Evolutionary conservation across 2,329 filamentous ascomycete genomes (phyloP).

Genomic region (Lasiodiplodia citricola): DNA sequence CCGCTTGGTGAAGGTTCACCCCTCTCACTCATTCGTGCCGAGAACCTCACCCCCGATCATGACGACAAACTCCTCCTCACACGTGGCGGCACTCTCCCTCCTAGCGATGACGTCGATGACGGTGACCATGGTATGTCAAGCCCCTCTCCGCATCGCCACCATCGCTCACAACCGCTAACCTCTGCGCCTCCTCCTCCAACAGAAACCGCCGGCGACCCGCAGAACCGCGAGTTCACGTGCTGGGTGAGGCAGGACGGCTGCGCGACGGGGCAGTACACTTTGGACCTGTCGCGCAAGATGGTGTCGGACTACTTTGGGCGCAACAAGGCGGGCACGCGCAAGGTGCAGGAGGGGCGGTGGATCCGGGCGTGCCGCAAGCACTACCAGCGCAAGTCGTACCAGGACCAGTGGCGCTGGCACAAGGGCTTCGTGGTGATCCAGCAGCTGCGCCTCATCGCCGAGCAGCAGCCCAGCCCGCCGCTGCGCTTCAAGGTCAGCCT

Average conservation of each 20-base stretch:
- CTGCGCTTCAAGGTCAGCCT: slow-evolving; percentile 40
- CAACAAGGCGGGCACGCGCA: slow-evolving; percentile 43
- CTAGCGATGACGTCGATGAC: neutral
- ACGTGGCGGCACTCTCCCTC: neutral
- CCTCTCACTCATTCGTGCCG: neutral
- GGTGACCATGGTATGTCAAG: neutral
- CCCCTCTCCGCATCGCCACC: neutral
- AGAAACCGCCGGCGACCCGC: neutral
- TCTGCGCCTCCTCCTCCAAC: neutral
- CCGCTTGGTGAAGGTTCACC: neutral
- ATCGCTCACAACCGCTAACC: too few relatives aligned
- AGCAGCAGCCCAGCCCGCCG: slow-evolving; percentile 33
- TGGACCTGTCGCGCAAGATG: slow-evolving; percentile 42
- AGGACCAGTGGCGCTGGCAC: slow-evolving; percentile 41
- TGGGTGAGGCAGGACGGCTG: slow-evolving; percentile 31
- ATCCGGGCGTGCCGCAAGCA: slow-evolving; percentile 47
- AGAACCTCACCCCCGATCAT: neutral
- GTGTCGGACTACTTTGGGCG: slow-evolving; percentile 48
- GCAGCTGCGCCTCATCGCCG: slow-evolving; percentile 41
- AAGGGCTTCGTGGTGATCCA: slow-evolving; percentile 41
- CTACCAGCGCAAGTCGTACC: slow-evolving; percentile 48
- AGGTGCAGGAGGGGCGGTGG: slow-evolving; percentile 36
- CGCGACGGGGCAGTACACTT: slow-evolving; percentile 41
- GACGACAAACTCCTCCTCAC: neutral
- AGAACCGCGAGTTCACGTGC: slow-evolving; percentile 21